Evolutionary conservation across 768 basidiomycete genomes (phyloP).

Genomic region (Rhodosporidiobolus odoratus): DNA sequence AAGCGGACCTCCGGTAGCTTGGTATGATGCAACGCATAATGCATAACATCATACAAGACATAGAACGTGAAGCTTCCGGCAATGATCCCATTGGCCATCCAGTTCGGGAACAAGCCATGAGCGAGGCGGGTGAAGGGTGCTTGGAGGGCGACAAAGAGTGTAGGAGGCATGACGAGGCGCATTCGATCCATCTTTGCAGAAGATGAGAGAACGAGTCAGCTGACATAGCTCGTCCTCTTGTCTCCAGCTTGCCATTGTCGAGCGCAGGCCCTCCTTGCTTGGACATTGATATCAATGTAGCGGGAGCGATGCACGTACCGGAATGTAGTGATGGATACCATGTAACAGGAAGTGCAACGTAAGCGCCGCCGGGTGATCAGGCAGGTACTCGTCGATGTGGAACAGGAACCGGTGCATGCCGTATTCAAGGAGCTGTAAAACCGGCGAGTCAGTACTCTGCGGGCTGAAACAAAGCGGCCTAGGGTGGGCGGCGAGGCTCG

Average conservation of each 20-base stretch:
- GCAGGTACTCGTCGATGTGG: conserved; percentile 82
- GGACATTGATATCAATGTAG: too few species aligned
- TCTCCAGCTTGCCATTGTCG: too few species aligned
- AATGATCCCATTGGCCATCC: conserved; percentile 87
- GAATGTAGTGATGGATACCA: conserved; percentile 94
- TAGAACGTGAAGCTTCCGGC: conserved; percentile 62
- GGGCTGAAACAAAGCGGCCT: too few species aligned
- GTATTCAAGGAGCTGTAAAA: conserved; percentile 58
- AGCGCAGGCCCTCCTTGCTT: too few species aligned
- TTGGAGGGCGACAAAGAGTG: conserved; percentile 68
- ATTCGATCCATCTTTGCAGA: conserved; percentile 50
- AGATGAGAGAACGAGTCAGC: neutral
- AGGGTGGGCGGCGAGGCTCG: too few species aligned
- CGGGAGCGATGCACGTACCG: conserved; percentile 52
- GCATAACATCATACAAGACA: conserved; percentile 46
- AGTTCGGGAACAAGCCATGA: conserved; percentile 70
- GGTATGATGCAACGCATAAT: conserved; percentile 39
- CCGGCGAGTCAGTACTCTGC: neutral
- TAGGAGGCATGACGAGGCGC: conserved; percentile 94
- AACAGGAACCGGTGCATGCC: conserved; percentile 91
- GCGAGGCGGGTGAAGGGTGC: conserved; percentile 82
- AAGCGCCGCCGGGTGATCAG: conserved; percentile 73
- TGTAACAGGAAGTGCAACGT: conserved; percentile 86
- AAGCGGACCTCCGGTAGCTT: conserved; percentile 9
- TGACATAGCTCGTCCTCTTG: too few species aligned